Evolutionary conservation across 2,329 filamentous ascomycete species (phyloP).

Genomic region (Talaromyces sp.): DNA sequence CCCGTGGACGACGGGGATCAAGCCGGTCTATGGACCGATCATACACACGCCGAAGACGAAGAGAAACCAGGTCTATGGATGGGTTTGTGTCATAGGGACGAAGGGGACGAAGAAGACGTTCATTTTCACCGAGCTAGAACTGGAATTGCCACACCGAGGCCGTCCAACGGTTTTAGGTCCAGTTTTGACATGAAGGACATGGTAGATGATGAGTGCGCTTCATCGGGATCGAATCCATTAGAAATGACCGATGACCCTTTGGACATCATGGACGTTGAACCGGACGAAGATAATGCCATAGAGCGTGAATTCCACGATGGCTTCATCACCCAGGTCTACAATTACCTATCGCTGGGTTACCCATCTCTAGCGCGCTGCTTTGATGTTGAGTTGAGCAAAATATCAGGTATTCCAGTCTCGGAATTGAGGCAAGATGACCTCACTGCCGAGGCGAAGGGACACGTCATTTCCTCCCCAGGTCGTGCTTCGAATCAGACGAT

Average conservation of each 20-base stretch:
- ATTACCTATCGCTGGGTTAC: constrained; percentile 91
- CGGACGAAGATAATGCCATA: constrained; percentile 45
- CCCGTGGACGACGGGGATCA: constrained; percentile 53
- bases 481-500: constrained; percentile 35
- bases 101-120: constrained; percentile 18
- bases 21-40: constrained; percentile 71
- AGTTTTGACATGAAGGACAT: constrained; percentile 18
- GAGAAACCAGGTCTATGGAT: constrained; percentile 42
- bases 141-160: constrained; percentile 29
- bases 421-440: constrained; percentile 72
- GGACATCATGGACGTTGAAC: constrained; percentile 27
- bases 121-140: constrained; percentile 17
- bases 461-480: constrained; percentile 55
- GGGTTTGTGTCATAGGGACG: constrained; percentile 35
- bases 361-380: constrained; percentile 78
- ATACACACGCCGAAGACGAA: constrained; percentile 51
- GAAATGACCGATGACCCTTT: constrained; percentile 13
- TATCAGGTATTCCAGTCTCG: constrained; percentile 65
- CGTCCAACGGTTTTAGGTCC: constrained; percentile 19
- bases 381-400: constrained; percentile 80
- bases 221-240: neutral
- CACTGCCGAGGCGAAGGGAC: constrained; percentile 63
- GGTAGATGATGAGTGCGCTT: constrained; percentile 19
- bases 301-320: constrained; percentile 70
- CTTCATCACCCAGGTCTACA: constrained; percentile 94